Percentiles rank a stretch among this genome's conserved stretches.
phyloP scores from a whole-genome alignment of 768 basidiomycete species.

The Russula vinacea region DNA sequence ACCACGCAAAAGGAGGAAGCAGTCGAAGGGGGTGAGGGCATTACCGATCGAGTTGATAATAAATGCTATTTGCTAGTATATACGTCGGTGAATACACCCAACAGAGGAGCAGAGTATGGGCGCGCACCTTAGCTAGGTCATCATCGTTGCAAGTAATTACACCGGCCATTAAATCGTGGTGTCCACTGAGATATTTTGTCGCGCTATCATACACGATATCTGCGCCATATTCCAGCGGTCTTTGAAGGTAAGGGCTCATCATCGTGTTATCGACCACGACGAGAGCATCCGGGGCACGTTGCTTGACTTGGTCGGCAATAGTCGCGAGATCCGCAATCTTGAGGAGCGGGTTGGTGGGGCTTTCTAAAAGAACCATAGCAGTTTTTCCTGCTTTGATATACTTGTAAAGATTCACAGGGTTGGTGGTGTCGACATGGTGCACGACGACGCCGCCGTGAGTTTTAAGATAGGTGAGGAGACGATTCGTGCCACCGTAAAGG shows the following conservation, averaged over 20 bases:
- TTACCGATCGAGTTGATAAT: constrained; percentile 93
- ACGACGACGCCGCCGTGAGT: constrained; percentile 85
- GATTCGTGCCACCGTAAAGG: constrained; percentile 96
- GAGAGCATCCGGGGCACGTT: constrained; percentile 72
- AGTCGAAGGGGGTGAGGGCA: constrained; percentile 92
- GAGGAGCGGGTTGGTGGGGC: constrained; percentile 94
- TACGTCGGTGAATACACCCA: background rate
- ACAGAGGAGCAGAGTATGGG: constrained; percentile 19
- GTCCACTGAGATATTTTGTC: constrained; percentile 96
- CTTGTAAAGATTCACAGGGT: constrained; percentile 58
- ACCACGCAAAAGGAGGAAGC: constrained; percentile 91
- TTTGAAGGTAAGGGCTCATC: constrained; percentile 98
- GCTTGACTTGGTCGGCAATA: constrained; percentile 82
- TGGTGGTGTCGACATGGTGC: constrained; percentile 91
- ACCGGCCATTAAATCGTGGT: constrained; percentile 99
- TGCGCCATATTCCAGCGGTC: constrained; percentile 92
- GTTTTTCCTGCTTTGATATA: constrained; percentile 71
- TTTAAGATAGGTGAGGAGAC: constrained; percentile 84
- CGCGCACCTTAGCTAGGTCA: constrained; percentile 75
- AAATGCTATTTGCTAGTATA: constrained; percentile 74
- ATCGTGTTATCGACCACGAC: constrained; percentile 97
- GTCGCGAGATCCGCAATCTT: constrained; percentile 88
- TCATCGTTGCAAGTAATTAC: constrained; percentile 89
- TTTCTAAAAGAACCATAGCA: constrained; percentile 94
- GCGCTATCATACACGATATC: constrained; percentile 98